phyloP scores from a whole-genome alignment of 345 rosid genomes.

The Eucalyptus sp. region DNA sequence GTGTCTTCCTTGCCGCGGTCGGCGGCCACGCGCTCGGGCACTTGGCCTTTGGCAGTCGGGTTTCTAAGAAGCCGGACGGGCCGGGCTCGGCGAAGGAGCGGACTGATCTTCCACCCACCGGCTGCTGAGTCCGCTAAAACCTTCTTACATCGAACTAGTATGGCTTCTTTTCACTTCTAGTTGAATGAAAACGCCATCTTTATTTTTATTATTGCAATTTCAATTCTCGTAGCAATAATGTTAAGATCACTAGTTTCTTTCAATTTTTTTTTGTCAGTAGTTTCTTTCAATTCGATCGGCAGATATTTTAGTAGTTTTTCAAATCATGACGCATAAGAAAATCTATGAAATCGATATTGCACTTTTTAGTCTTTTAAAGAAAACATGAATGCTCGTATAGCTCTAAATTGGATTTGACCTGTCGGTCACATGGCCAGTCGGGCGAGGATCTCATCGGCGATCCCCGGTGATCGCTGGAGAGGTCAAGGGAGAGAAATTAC shows the following conservation, averaged over 20 bases:
- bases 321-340: not conserved
- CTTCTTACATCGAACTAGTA: not conserved
- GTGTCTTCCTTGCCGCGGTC: constrained; percentile 57
- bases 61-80: constrained; percentile 5
- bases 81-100: not conserved
- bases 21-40: constrained; percentile 59
- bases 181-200: not conserved
- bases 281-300: not conserved
- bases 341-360: not conserved
- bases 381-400: not conserved
- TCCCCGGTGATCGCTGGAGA: not conserved
- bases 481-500: not conserved
- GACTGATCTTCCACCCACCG: constrained; percentile 12
- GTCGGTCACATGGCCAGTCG: not conserved
- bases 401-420: not conserved
- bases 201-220: not conserved
- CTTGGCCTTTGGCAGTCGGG: constrained; percentile 39
- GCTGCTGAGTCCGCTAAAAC: constrained; percentile 1
- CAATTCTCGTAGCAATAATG: not conserved
- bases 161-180: not conserved
- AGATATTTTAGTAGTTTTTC: not conserved
- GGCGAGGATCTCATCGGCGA: not conserved
- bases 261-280: too few species aligned
- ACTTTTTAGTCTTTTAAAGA: not conserved
- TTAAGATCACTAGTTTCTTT: not conserved